Conservation (phyloP, 192 early-diverging fungal genomes). For the Coemansia sp. region DNA sequence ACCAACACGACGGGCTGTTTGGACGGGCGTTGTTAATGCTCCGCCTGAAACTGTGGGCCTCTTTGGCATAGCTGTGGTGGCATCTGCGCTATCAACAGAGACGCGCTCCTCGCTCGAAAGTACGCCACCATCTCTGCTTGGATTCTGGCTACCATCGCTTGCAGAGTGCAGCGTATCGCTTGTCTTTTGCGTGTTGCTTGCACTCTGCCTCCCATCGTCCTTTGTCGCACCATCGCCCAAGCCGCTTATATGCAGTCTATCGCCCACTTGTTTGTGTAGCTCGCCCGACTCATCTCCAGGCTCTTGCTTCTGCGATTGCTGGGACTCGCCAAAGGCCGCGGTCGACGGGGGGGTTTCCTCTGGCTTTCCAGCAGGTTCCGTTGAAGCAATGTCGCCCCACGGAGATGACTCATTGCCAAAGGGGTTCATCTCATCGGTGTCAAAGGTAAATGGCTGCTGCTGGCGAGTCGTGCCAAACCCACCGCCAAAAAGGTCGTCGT, state of each 20-base stretch:
- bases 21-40: constrained; percentile 15
- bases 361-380: background rate
- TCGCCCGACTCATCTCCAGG: background rate
- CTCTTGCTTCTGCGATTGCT: background rate
- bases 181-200: background rate
- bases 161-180: background rate
- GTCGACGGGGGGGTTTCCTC: background rate
- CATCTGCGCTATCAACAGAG: background rate
- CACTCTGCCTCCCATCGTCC: background rate
- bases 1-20: constrained; percentile 45
- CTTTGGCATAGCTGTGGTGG: background rate
- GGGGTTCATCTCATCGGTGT: constrained; percentile 50
- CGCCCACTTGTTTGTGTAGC: background rate
- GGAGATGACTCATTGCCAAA: constrained; percentile 37
- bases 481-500: constrained; percentile 41
- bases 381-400: constrained; percentile 22
- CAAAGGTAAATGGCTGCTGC: constrained; percentile 38
- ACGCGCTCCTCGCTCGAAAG: background rate
- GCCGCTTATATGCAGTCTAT: background rate
- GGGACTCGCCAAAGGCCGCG: background rate
- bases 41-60: constrained; percentile 11
- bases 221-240: background rate
- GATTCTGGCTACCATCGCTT: background rate
- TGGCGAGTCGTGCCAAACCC: constrained; percentile 31
- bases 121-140: background rate